Evolutionary conservation across 2,329 filamentous ascomycete species (phyloP).

Genomic region (Aspergillus persii): DNA sequence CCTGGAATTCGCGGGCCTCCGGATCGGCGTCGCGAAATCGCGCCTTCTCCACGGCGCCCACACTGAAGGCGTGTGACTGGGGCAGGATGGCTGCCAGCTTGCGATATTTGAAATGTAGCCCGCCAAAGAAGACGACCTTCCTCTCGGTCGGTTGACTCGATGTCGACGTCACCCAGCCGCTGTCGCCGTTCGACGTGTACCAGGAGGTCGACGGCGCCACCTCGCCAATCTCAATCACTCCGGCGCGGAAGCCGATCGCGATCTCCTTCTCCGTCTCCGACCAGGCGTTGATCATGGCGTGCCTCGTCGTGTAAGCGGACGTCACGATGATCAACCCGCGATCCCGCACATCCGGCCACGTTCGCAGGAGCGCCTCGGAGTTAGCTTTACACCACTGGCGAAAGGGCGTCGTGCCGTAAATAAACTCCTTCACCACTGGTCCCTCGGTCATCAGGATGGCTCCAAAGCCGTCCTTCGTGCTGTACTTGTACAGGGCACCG

Average conservation of each 20-base stretch:
- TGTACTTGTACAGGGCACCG: slow-evolving; percentile 3
- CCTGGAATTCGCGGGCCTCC: slow-evolving; percentile 1
- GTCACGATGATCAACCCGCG: slow-evolving; percentile 4
- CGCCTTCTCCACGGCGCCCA: slow-evolving; percentile 2
- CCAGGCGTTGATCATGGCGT: slow-evolving; percentile 7
- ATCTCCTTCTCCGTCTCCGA: slow-evolving; percentile 1
- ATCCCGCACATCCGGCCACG: slow-evolving; percentile 5
- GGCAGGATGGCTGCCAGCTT: slow-evolving; percentile 1
- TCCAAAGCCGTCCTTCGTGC: neutral
- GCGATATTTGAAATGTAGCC: slow-evolving; percentile 4
- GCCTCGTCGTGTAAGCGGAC: neutral
- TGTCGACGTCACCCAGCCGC: slow-evolving; percentile 1
- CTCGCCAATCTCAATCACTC: slow-evolving; percentile 4
- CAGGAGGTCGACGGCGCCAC: slow-evolving; percentile 1
- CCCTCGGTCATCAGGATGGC: slow-evolving; percentile 5
- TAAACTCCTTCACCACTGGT: slow-evolving; percentile 3
- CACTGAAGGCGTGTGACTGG: slow-evolving; percentile 2
- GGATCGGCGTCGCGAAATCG: slow-evolving; percentile 1
- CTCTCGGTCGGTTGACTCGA: neutral
- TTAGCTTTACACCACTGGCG: slow-evolving; percentile 4
- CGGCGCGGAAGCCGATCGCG: neutral
- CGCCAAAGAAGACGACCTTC: slow-evolving; percentile 6
- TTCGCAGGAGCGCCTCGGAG: neutral
- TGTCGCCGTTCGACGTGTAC: slow-evolving; percentile 4
- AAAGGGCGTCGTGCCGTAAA: slow-evolving; percentile 5